Evolutionary conservation across 306 rosid genomes (phyloP), one percentile per base, ranked within the genome.

Genomic region (Sophora flavescens): DNA sequence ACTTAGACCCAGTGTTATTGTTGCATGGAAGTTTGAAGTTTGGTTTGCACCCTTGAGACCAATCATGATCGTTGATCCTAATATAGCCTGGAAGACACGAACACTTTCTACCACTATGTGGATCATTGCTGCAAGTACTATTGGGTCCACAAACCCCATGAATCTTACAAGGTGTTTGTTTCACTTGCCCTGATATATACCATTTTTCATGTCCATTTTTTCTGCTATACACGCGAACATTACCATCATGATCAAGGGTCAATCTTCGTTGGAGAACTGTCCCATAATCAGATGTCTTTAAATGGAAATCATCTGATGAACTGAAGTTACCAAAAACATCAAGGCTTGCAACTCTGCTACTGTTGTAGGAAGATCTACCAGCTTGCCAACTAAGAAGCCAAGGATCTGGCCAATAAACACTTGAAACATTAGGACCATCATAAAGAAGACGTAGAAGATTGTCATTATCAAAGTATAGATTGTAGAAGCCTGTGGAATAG

Each of bases 391-490:
- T 53, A 6, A 75, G 48, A 3, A 76, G 63, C 71, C 71, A 67
- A 5, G 86, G 80, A 35, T 70, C 32, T 0, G 82, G 83, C 89
- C 85, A 86, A 9, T 86, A 86, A 36, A 70, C 54, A 32, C 81
- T 86, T 1, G 89, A 82, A 44, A 82, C 51, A 16, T 79, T 77
- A 6, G 32, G 70, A 14, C 75, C 75, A 10, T 86, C 82, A 16
- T 69, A 86, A 42, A 79, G 65, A 13, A 82, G 80, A 14, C 70
- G 77, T 8, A 86, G 80, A 50, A 79, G 22, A 68, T 70, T 82
- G 53, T 75, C 78, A 18, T 67, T 39, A 41, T 82, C 48, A 22
- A 67, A 86, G 42, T 51, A 79, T 11, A 86, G 75, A 56, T 66
- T 75, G 61, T 71, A 86, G 64, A 82, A 86, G 38, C 87, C 84